Conservation (phyloP, 2,329 filamentous ascomycete genomes). For the Neurospora sp. region DNA sequence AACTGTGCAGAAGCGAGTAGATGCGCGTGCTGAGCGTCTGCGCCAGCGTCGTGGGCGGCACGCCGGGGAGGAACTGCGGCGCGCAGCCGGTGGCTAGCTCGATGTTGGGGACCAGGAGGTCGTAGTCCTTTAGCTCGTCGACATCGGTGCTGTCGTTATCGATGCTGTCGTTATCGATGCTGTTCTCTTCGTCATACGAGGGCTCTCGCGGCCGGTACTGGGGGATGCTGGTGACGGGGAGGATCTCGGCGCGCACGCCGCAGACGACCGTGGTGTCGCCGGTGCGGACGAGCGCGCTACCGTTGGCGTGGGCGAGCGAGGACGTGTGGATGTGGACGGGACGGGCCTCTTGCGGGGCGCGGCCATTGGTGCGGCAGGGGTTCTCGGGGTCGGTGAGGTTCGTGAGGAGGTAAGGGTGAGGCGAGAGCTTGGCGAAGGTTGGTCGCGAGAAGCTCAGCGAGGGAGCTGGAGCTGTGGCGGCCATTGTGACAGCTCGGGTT, state of each 20-base stretch:
- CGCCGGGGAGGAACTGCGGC: conserved; percentile 74
- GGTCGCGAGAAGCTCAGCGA: conserved; percentile 43
- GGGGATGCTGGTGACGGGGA: conserved; percentile 65
- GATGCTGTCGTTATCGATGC: conserved; percentile 14
- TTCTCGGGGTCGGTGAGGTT: conserved; percentile 53
- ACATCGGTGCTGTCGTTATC: conserved; percentile 11
- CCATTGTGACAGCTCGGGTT: neutral
- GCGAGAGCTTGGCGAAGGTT: conserved; percentile 82
- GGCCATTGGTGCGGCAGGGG: conserved; percentile 71
- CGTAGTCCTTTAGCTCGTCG: conserved; percentile 46
- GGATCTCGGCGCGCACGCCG: conserved; percentile 77
- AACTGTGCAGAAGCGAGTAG: conserved; percentile 63
- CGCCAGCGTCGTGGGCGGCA: conserved; percentile 66
- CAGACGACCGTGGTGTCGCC: conserved; percentile 94
- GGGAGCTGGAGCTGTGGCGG: conserved; percentile 5
- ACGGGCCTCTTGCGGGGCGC: conserved; percentile 59
- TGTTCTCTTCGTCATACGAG: conserved; percentile 22
- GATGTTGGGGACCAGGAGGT: conserved; percentile 84
- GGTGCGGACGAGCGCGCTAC: conserved; percentile 76
- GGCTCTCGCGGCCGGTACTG: conserved; percentile 43
- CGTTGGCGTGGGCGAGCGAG: conserved; percentile 80
- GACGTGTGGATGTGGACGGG: conserved; percentile 68
- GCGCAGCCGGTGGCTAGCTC: conserved; percentile 87
- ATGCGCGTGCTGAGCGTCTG: conserved; percentile 79
- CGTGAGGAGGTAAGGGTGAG: conserved; percentile 79